Evolutionary conservation across 148 eudicot species (phyloP), one percentile per base, ranked within the genome.

Genomic region (Selenicereus undatus): DNA sequence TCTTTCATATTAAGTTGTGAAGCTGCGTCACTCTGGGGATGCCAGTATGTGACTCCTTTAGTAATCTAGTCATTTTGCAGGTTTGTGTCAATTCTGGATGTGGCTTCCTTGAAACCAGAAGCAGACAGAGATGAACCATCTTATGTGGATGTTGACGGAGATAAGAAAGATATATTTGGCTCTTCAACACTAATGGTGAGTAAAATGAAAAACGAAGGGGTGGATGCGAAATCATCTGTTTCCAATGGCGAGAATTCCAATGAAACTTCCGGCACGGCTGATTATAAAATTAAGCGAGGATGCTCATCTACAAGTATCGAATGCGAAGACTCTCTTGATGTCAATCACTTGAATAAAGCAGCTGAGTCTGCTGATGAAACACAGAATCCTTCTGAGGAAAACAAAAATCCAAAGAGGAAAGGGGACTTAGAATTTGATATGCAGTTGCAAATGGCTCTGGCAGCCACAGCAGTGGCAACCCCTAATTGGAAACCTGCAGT

Each of bases 361-460:
- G 90, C 84, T 80, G 60, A 69, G 50, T 80, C 82, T 58, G 71
- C 81, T 76, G 71, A 62, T 69, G 85, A 76, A 54, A 42, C 81
- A 71, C 79, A 74, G 32, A 76, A 73, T 82, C 74, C 65, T 73
- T 35, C 73, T n/a, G 78, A 68, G 36, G 86, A 86, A 74, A 77
- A 87, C 69, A 85, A 82, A 77, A 82, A 73, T 79, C 76, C 81
- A 78, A 90, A 84, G 87, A 91, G 95, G 80, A 96, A 91, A 90
- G 97, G 98, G 60, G 99, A 96, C 81, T 42, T 91, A 77, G 99
- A 96, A 80, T 96, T 93, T 88, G 93, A 91, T 86, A 74, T 92
- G 92, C 99, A 96, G 91, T 76, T 96, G 84, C 88, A 92, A 86
- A 93, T 96, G 93, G 99, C 99, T 83, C 85, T 93, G 69, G 80